Base-by-base conservation (phyloP, 371 early-diverging fungal species). In the Gilbertella persicaria region DNA sequence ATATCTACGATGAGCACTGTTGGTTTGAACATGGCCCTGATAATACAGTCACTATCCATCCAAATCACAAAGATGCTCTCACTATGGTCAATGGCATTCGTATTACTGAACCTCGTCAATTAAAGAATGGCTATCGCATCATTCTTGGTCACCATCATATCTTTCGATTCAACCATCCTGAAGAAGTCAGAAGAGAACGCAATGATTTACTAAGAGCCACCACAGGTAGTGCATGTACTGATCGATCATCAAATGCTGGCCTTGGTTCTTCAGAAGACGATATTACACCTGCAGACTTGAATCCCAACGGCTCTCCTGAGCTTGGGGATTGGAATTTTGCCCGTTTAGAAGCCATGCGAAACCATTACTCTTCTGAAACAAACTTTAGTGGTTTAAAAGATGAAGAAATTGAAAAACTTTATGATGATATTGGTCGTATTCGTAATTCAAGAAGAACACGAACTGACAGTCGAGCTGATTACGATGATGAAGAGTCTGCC, bases 121-220 rank as follows among this genome's bases (percentile, higher is more conserved):
- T 95, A 6, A 73, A 79, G 4, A 88, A 86, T 8, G 94, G 94
- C 0, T 89, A 82, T 60, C 85, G 93, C 21, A 75, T 95, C 26
- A 89, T 90, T 49, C 78, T 95, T 13, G 94, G 94, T 9, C 84
- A 85, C 20, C 76, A 84, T 50, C 92, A 89, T 59, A 84, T 91
- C 1, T 95, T 93, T 51, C 78, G 93, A 3, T 92, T 94, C 62
- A 91, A 88, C 52, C 83, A 96, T 64, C 96, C 96, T 1, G 89
- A 85, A 50, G 92, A 93, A 66, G 91, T 86, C 2, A 81, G 92
- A 14, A 66, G 75, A n/a, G 93, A 92, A 53, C 70, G 88, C 5
- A 82, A 76, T 21, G 82, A 80, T 36, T 61, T 68, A n/a, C 50
- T 67, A 28, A 62, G 69, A 52, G 37, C 49, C 1, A 62, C 53